Evolutionary conservation across 2,329 filamentous ascomycete genomes (phyloP).

Genomic region (Cladosporium sp.): DNA sequence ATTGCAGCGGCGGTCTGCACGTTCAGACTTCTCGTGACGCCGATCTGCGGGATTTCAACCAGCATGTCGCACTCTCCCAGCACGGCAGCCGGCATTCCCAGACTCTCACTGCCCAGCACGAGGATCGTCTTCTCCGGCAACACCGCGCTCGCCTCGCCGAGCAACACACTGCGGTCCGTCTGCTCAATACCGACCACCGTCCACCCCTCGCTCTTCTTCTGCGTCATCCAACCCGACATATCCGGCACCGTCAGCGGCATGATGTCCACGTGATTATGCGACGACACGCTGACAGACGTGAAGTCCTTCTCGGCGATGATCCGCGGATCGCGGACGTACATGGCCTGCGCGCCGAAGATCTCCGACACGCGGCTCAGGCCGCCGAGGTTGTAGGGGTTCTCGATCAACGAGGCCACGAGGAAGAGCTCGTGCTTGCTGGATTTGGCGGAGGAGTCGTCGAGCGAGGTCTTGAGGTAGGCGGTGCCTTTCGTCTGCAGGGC

Average conservation of each 20-base stretch:
- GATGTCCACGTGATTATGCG: constrained; percentile 45
- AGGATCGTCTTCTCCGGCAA: constrained; percentile 33
- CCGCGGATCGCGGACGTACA: constrained; percentile 39
- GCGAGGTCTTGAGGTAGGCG: constrained; percentile 35
- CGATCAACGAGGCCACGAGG: constrained; percentile 45
- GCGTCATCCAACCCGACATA: constrained; percentile 32
- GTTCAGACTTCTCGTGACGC: constrained; percentile 49
- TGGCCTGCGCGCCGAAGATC: constrained; percentile 43
- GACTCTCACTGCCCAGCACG: constrained; percentile 47
- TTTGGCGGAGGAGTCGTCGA: constrained; percentile 8
- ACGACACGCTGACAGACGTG: constrained; percentile 43
- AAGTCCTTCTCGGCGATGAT: constrained; percentile 44
- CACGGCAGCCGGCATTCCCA: constrained; percentile 44
- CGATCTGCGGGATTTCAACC: constrained; percentile 48
- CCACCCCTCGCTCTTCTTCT: constrained; percentile 42
- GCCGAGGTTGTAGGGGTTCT: constrained; percentile 46
- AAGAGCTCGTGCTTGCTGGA: constrained; percentile 33
- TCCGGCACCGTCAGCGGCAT: constrained; percentile 24
- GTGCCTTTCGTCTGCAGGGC: constrained; percentile 48
- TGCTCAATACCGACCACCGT: constrained; percentile 50
- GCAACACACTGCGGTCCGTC: constrained; percentile 43
- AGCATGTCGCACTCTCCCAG: constrained; percentile 45
- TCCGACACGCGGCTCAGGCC: constrained; percentile 46
- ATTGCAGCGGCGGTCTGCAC: constrained; percentile 50
- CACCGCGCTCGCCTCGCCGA: constrained; percentile 33